These are phyloP conservation scores for Botrytis galanthina DNA, from an alignment of 2,329 filamentous ascomycete species.

Conservation along the genomic window DNA sequence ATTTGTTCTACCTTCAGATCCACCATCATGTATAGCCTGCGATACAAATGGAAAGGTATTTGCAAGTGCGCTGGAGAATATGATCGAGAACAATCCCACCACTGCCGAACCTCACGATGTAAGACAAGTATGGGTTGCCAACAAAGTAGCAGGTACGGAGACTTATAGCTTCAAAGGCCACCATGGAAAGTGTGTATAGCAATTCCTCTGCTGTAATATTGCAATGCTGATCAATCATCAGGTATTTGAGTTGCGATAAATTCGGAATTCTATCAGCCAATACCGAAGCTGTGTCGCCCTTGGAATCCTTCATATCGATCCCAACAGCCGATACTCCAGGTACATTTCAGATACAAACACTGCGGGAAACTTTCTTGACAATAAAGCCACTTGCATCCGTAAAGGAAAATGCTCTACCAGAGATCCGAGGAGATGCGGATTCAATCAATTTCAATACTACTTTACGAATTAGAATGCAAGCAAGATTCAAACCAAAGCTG, in stretches of 20 bases:
- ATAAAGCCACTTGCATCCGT: constrained; percentile 52
- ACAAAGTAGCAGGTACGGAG: constrained; percentile 77
- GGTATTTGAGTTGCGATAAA: constrained; percentile 83
- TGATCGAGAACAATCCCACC: constrained; percentile 76
- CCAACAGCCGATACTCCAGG: constrained; percentile 62
- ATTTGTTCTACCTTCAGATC: constrained; percentile 74
- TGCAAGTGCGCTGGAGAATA: constrained; percentile 77
- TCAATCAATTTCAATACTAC: constrained; percentile 66
- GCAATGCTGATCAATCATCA: constrained; percentile 38
- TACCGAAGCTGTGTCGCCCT: constrained; percentile 75
- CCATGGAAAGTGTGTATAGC: constrained; percentile 67
- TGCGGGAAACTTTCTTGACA: constrained; percentile 67
- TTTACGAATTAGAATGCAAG: constrained; percentile 87
- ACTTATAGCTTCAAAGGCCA: constrained; percentile 84
- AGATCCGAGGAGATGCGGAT: constrained; percentile 75
- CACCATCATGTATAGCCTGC: constrained; percentile 73
- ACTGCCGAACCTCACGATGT: constrained; percentile 95
- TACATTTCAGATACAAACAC: constrained; percentile 73
- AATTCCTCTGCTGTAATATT: neutral
- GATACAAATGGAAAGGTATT: constrained; percentile 88
- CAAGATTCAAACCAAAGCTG: constrained; percentile 82
- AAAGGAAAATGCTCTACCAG: constrained; percentile 51
- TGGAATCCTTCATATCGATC: constrained; percentile 77
- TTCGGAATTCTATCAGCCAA: constrained; percentile 74
- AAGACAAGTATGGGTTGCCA: constrained; percentile 91